These are phyloP conservation scores for Brassica cretica DNA, from an alignment of 345 rosid genomes.

Conservation along the genomic window DNA sequence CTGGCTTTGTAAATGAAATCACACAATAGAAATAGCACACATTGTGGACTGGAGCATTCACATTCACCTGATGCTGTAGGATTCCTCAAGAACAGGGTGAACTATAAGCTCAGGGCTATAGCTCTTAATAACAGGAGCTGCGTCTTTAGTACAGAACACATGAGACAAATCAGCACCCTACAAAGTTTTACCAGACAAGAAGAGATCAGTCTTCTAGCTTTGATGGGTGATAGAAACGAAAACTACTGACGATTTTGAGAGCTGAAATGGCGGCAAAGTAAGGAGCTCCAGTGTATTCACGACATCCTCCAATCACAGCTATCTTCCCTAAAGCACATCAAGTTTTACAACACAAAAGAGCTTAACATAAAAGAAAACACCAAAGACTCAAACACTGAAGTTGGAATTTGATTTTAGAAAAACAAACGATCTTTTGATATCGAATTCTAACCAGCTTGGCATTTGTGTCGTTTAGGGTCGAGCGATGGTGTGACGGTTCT, in stretches of 20 bases:
- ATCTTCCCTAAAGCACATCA: slow-evolving; percentile 7
- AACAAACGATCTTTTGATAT: not conserved
- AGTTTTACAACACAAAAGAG: not conserved
- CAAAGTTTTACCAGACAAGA: not conserved
- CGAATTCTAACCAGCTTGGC: slow-evolving; percentile 80
- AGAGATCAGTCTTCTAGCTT: not conserved
- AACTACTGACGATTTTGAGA: slow-evolving; percentile 64
- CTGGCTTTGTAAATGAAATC: not conserved
- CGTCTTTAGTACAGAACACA: slow-evolving; percentile 95
- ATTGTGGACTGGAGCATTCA: slow-evolving; percentile 25
- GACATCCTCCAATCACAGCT: slow-evolving; percentile 94
- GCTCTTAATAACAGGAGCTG: slow-evolving; percentile 88
- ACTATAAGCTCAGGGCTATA: slow-evolving; percentile 96
- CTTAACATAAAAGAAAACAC: not conserved
- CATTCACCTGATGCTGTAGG: slow-evolving; percentile 65
- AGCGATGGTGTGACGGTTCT: slow-evolving; percentile 66
- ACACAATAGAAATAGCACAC: not conserved
- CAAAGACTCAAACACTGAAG: not conserved
- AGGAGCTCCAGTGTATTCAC: slow-evolving; percentile 97
- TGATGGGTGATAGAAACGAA: not conserved
- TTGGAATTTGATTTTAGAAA: not conserved
- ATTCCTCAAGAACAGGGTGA: slow-evolving; percentile 88
- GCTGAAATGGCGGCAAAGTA: slow-evolving; percentile 97
- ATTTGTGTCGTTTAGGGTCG: slow-evolving; percentile 65
- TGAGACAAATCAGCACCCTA: slow-evolving; percentile 98